Percentiles rank a stretch among this genome's conserved stretches.
phyloP scores from a whole-genome alignment of 2,329 filamentous ascomycete genomes.

The Beauveria sp. region DNA sequence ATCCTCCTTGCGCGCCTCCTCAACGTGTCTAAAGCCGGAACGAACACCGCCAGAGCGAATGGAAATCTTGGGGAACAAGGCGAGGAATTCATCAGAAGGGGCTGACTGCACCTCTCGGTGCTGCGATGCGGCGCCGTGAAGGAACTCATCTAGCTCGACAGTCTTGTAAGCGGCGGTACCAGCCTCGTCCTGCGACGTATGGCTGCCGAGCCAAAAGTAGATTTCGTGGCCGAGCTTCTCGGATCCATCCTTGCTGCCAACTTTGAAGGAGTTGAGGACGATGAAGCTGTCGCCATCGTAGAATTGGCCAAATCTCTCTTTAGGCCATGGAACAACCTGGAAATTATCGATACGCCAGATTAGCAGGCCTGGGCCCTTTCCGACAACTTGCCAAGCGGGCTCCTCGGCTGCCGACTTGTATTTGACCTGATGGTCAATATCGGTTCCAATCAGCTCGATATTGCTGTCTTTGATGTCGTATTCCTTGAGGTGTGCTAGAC shows the following conservation, averaged over 20 bases:
- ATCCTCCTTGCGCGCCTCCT: slow-evolving; percentile 35
- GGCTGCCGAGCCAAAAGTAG: slow-evolving; percentile 62
- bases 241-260: slow-evolving; percentile 34
- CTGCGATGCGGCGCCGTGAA: slow-evolving; percentile 54
- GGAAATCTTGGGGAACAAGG: slow-evolving; percentile 52
- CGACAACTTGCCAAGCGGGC: slow-evolving; percentile 57
- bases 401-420: slow-evolving; percentile 57
- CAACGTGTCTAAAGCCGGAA: slow-evolving; percentile 58
- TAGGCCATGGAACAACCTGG: slow-evolving; percentile 54
- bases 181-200: slow-evolving; percentile 61
- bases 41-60: slow-evolving; percentile 53
- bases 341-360: slow-evolving; percentile 64
- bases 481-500: slow-evolving; percentile 53
- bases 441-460: slow-evolving; percentile 55
- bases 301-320: slow-evolving; percentile 50
- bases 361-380: slow-evolving; percentile 44
- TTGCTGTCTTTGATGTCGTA: slow-evolving; percentile 64
- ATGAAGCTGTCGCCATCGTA: slow-evolving; percentile 64
- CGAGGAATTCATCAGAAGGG: slow-evolving; percentile 52
- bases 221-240: slow-evolving; percentile 52
- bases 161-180: slow-evolving; percentile 65
- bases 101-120: slow-evolving; percentile 55
- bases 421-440: slow-evolving; percentile 61
- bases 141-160: slow-evolving; percentile 61
- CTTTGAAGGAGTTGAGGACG: slow-evolving; percentile 51